A percentile compares a stretch with the other conserved stretches of the same genome.
Evolutionary conservation across 2,329 filamentous ascomycete genomes (phyloP).

Genomic region (Calonectria pauciramosa): DNA sequence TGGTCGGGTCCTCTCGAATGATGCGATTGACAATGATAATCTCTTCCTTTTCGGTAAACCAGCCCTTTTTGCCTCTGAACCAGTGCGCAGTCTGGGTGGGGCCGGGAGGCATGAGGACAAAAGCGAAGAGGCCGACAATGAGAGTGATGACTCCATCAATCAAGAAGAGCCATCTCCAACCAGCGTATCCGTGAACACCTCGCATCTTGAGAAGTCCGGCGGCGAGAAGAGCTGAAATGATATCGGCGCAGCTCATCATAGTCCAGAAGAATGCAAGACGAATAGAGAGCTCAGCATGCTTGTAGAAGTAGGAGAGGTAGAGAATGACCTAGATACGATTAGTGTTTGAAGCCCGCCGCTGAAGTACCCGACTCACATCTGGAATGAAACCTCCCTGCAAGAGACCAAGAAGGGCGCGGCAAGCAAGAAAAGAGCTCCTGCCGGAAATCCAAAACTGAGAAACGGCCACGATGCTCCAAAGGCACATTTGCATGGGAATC

Average conservation of each 20-base stretch:
- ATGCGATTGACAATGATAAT: constrained; percentile 72
- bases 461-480: constrained; percentile 50
- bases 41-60: constrained; percentile 73
- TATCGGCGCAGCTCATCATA: constrained; percentile 56
- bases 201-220: constrained; percentile 58
- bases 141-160: constrained; percentile 64
- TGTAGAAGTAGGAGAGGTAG: constrained; percentile 80
- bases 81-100: constrained; percentile 28
- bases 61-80: constrained; percentile 61
- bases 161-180: constrained; percentile 66
- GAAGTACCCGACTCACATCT: constrained; percentile 1
- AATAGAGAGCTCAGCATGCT: constrained; percentile 35
- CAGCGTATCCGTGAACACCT: constrained; percentile 51
- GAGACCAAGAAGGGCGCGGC: constrained; percentile 20
- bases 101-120: constrained; percentile 66
- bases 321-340: constrained; percentile 57
- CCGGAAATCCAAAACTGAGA: constrained; percentile 10
- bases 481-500: constrained; percentile 69
- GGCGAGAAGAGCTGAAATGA: constrained; percentile 54
- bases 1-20: constrained; percentile 71
- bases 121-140: constrained; percentile 65
- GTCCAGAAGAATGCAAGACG: constrained; percentile 59
- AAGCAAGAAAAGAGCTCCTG: constrained; percentile 21
- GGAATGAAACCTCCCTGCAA: constrained; percentile 25
- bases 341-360: not conserved